Percentiles rank a stretch among this genome's conserved stretches.
Evolutionary conservation across 2,329 filamentous ascomycete genomes (phyloP).

Genomic region (Nemania bipapillata): DNA sequence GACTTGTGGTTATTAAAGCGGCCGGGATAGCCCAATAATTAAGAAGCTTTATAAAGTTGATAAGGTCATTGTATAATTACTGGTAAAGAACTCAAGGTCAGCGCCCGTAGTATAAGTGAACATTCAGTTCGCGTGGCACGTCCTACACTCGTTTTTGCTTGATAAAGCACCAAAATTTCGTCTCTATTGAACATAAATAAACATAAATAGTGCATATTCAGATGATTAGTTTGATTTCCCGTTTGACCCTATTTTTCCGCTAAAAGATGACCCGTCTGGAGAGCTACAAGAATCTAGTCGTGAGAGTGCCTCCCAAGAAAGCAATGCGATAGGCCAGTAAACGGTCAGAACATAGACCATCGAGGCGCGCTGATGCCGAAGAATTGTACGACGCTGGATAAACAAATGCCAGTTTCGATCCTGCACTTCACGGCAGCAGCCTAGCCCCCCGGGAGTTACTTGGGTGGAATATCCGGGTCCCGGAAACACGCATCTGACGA

Average conservation of each 20-base stretch:
- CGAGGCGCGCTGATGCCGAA: conserved; percentile 5
- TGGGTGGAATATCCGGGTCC: not conserved
- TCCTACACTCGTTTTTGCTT: not conserved
- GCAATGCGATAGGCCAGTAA: conserved; percentile 4
- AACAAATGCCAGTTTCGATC: not conserved
- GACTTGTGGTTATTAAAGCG: not conserved
- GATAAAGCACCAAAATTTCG: no score
- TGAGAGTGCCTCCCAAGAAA: not conserved
- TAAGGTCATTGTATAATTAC: not conserved
- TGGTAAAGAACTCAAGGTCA: not conserved
- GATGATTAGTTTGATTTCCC: not conserved
- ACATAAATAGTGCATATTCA: not conserved
- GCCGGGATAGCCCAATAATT: not conserved
- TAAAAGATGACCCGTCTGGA: not conserved
- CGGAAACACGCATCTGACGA: not conserved
- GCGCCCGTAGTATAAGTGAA: not conserved
- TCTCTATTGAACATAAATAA: not conserved
- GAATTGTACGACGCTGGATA: conserved; percentile 1
- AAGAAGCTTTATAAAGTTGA: not conserved
- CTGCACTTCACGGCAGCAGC: not conserved
- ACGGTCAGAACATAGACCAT: not conserved
- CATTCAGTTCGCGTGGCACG: not conserved
- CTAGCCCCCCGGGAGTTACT: not conserved
- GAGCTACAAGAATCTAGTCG: not conserved
- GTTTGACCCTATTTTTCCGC: not conserved